Evolutionary conservation across 306 rosid genomes (phyloP).

Genomic region (Sphenostylis stenocarpa): DNA sequence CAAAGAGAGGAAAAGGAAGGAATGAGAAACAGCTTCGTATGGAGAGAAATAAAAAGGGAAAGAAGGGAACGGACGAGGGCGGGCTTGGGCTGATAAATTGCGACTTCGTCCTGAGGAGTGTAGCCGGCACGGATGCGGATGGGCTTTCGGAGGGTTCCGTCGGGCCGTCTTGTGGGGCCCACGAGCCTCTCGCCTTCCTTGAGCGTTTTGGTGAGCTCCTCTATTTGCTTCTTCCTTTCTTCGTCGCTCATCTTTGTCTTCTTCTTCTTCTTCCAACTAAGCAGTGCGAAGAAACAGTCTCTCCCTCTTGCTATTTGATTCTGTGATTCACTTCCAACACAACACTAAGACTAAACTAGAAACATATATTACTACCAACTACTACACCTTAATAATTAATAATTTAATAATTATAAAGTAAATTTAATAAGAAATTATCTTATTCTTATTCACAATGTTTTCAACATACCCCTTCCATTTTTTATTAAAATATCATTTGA

Average conservation of each 20-base stretch:
- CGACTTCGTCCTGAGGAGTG: slow-evolving; percentile 87
- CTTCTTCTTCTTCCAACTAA: not conserved
- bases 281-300: too few relatives aligned
- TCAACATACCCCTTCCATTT: too few relatives aligned
- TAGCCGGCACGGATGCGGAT: slow-evolving; percentile 87
- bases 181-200: slow-evolving; percentile 86
- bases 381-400: too few relatives aligned
- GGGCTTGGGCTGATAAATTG: slow-evolving; percentile 63
- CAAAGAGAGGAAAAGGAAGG: not conserved
- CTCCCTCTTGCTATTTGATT: too few relatives aligned
- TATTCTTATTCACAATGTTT: too few relatives aligned
- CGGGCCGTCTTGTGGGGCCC: slow-evolving; percentile 85
- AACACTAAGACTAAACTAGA: too few relatives aligned
- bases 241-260: slow-evolving; percentile 4
- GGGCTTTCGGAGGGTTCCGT: slow-evolving; percentile 83
- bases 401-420: too few relatives aligned
- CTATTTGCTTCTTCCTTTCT: not conserved
- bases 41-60: too few relatives aligned
- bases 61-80: not conserved
- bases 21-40: not conserved
- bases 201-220: slow-evolving; percentile 52
- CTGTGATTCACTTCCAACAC: too few relatives aligned
- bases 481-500: too few relatives aligned
- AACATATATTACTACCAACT: too few relatives aligned
- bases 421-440: too few relatives aligned